A percentile compares a stretch with the other conserved stretches of the same genome.
phyloP scores from a whole-genome alignment of 768 basidiomycete species.

The Suillus spraguei region DNA sequence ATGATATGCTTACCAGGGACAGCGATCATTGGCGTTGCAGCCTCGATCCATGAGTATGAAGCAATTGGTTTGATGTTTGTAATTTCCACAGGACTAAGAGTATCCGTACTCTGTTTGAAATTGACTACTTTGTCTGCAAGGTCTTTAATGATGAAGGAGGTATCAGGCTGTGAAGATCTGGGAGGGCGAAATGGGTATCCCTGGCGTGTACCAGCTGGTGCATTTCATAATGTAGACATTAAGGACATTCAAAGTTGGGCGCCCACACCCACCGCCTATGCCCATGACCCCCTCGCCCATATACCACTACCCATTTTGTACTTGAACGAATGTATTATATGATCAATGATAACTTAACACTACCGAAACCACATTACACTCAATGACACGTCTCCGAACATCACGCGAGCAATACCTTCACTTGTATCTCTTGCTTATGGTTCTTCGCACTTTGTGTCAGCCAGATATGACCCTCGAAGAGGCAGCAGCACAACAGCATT shows the following conservation, averaged over 20 bases:
- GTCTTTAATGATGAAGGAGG: constrained; percentile 26
- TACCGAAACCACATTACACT: too few relatives aligned
- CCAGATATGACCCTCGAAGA: too few relatives aligned
- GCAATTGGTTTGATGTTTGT: constrained; percentile 45
- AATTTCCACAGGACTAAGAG: constrained; percentile 30
- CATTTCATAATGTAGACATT: neutral
- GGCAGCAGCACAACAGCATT: too few relatives aligned
- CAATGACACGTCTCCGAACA: too few relatives aligned
- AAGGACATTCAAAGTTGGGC: too few relatives aligned
- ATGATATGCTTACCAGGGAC: constrained; percentile 43
- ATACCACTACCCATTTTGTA: too few relatives aligned
- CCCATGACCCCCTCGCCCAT: too few relatives aligned
- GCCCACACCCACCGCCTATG: too few relatives aligned
- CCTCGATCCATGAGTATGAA: constrained; percentile 58
- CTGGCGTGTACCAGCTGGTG: neutral
- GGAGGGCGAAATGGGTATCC: neutral
- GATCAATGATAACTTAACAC: neutral
- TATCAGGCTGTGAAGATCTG: neutral
- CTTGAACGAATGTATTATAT: too few relatives aligned
- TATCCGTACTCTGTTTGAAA: constrained; percentile 16
- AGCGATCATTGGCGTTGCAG: constrained; percentile 47
- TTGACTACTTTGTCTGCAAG: constrained; percentile 21
- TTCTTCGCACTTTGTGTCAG: too few relatives aligned
- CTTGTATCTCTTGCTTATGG: neutral
- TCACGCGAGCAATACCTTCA: too few relatives aligned